Percentiles rank a stretch among this genome's conserved stretches.
Conservation (phyloP, 768 basidiomycete genomes). For the Dacryopinax primogenitus region DNA sequence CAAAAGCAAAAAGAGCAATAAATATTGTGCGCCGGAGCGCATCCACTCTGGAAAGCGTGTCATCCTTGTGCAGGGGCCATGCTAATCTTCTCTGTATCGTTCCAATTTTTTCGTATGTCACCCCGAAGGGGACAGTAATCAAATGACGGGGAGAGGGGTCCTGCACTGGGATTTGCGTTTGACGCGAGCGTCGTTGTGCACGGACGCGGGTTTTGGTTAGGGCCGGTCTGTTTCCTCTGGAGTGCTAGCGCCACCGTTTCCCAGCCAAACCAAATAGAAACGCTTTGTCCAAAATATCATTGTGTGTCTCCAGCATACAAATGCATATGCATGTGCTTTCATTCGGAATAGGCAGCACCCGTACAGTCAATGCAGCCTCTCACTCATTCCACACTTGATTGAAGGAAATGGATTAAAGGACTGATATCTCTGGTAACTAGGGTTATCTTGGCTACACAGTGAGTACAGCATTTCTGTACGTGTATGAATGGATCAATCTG, state of each 20-base stretch:
- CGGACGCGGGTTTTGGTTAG: neutral
- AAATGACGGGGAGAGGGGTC: neutral
- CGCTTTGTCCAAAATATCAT: too few relatives aligned
- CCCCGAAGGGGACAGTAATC: slow-evolving; percentile 54
- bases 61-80: slow-evolving; percentile 99
- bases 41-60: slow-evolving; percentile 53
- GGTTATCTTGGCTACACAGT: neutral
- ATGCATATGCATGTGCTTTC: too few relatives aligned
- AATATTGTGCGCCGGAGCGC: slow-evolving; percentile 19
- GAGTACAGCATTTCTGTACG: slow-evolving; percentile 9
- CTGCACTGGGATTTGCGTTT: neutral
- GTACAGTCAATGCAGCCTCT: too few relatives aligned
- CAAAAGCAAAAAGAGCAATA: slow-evolving; percentile 11
- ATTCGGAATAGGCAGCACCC: too few relatives aligned
- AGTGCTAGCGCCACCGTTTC: too few relatives aligned
- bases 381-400: too few relatives aligned
- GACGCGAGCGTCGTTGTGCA: neutral
- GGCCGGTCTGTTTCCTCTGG: neutral
- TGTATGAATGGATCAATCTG: too few relatives aligned
- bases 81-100: slow-evolving; percentile 99
- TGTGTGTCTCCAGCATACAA: too few relatives aligned
- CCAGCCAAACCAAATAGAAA: too few relatives aligned
- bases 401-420: neutral
- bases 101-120: slow-evolving; percentile 98
- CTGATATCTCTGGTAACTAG: slow-evolving; percentile 4